phyloP scores from a whole-genome alignment of 306 rosid species.

The Hippophae gyantsensis region DNA sequence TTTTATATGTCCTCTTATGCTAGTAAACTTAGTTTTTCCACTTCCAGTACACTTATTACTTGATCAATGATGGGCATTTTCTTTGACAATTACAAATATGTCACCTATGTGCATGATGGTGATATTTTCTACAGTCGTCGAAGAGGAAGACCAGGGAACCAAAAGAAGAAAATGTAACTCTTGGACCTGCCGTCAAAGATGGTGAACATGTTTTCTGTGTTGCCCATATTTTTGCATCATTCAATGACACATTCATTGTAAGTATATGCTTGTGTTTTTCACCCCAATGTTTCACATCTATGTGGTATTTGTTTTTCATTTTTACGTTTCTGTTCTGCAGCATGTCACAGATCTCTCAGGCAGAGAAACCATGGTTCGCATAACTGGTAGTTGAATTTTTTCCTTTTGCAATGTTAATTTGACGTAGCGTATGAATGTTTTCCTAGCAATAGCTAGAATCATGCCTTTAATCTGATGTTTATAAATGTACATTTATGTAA shows the following conservation, averaged over 20 bases:
- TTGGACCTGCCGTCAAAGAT: conserved; percentile 77
- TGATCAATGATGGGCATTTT: not conserved
- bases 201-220: conserved; percentile 84
- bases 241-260: conserved; percentile 78
- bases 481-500: no score
- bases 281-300: not conserved
- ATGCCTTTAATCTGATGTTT: no score
- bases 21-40: no score
- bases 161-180: conserved; percentile 76
- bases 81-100: not conserved
- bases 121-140: conserved; percentile 16
- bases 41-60: no score
- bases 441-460: no score
- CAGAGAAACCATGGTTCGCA: conserved; percentile 72
- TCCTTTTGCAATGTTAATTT: no score
- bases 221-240: conserved; percentile 74
- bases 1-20: no score
- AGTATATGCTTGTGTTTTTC: conserved; percentile 15
- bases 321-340: conserved; percentile 26
- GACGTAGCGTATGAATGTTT: no score
- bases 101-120: not conserved
- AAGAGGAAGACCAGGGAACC: conserved; percentile 82
- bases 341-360: conserved; percentile 83
- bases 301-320: not conserved
- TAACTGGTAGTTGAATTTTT: conserved; percentile 41